Base-by-base conservation (phyloP, 2,329 filamentous ascomycete genomes). In the Onygenales sp. region DNA sequence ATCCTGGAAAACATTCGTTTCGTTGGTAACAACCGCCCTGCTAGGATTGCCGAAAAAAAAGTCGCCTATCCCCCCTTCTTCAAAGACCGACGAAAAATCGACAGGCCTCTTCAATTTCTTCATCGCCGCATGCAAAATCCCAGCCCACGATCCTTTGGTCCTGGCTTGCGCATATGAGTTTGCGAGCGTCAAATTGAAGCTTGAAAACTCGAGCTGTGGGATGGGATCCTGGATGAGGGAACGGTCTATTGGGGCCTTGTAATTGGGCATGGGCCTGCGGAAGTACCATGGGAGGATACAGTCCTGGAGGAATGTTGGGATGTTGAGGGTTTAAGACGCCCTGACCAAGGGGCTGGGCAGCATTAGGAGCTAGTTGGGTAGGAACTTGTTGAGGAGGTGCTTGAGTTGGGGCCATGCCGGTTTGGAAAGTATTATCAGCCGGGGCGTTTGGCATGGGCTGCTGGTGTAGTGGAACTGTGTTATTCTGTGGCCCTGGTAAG, bases 101-200 rank as follows among this genome's bases (percentile, higher is more conserved):
- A 58, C 83, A 82, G 6, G 86, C 87, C 65, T 88, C 84, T 53
- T 89, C 82, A 51, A 96, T 80, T 61, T 94, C 86, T 53, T 80
- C 71, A 59, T 98, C 91, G 4, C 83, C 86, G 60, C 90, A 89
- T 55, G 90, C 93, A 77, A 97, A 98, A 69, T 98, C 93, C 93
- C 93, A 98, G 0, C 91, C 93, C 0, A 97, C 89, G 64, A 98
- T 97, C 13, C 86, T 83, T 41, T 85, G 85, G 54, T 93, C 89
- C 68, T 97, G 91, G 59, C 87, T 93, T 67, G 92, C 96, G 73
- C 91, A 96, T 52, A 98, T 86, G 60, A 98, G 94, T 62, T 91
- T 84, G 21, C 90, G 81, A 0, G 90, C 88, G 66, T 98, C 93
- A 61, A 96, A 98, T 68, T 98, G 93, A 38, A 97, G 77, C 71